Base-by-base conservation (phyloP, 1,139 yeast genomes). In the Debaryomyces psychrophilus region DNA sequence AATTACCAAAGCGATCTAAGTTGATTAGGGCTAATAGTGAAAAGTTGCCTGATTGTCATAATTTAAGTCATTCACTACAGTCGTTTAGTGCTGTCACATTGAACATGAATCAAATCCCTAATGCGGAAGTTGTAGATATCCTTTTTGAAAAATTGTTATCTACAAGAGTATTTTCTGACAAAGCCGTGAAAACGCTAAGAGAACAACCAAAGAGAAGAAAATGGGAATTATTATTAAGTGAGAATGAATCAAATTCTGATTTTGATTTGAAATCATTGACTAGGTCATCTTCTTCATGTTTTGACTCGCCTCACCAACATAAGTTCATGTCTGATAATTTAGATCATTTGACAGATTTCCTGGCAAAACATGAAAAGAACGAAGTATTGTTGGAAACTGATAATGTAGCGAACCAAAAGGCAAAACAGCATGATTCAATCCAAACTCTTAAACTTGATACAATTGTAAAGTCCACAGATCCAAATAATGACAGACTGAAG, bases 191-290 rank as follows among this genome's bases (percentile, higher is more conserved):
- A 36, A 58, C 69, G 1, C 56, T 72, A 37, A 47, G 67, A 36
- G 66, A 63, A 14, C 71, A 64, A 48, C 61, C 76, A 2, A 59
- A 68, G 0, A 64, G 61, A 44, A 51, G 81, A 26, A 76, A 76
- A 54, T 76, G 80, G 80, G 79, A 76, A 50, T 56, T 76, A 11
- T 56, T 76, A n/a, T 53, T 75, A 18, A 56, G 74, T 41, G 80
- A 76, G 50, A 67, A 64, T 50, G 78, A 73, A 50, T 63, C 69
- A 5, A 73, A 73, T 50, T 49, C 62, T 2, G 61, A 62, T 7
- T 73, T 74, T 49, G 77, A 74, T 46, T 61, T 73, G 38, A 58
- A 54, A 22, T 43, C 59, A 3, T 43, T 59, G 22, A 53, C 54
- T 2, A 46, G 44, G 27, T 51, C 44, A 11, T 28, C 27, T 15